Conservation (phyloP, 495 filamentous ascomycete genomes). For the Amniculicola lignicola region DNA sequence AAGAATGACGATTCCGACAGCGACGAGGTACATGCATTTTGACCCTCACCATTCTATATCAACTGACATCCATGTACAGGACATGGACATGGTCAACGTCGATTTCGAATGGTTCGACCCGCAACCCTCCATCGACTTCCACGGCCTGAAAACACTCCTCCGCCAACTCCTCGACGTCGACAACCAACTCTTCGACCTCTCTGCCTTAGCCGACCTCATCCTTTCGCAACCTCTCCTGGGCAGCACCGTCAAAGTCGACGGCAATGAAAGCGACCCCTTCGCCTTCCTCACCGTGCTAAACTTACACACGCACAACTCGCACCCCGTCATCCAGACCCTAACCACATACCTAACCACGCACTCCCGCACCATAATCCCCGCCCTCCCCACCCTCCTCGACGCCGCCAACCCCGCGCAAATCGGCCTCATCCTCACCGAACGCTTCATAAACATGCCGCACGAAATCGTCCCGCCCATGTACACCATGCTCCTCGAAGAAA, state of each 20-base stretch:
- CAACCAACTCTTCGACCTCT: conserved; percentile 77
- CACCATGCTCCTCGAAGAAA: conserved; percentile 89
- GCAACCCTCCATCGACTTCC: conserved; percentile 84
- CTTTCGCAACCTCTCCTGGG: conserved; percentile 84
- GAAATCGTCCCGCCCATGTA: conserved; percentile 96
- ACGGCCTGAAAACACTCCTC: conserved; percentile 85
- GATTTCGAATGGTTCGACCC: conserved; percentile 99
- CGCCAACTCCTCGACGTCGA: conserved; percentile 94
- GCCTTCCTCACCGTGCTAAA: conserved; percentile 92
- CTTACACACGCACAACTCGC: conserved; percentile 64
- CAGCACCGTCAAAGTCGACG: conserved; percentile 92
- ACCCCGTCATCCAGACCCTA: conserved; percentile 45
- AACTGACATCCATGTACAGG: conserved; percentile 47
- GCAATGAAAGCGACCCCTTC: conserved; percentile 90
- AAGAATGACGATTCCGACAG: conserved; percentile 29
- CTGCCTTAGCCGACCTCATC: conserved; percentile 80
- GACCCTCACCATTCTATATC: not conserved
- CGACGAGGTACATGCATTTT: conserved; percentile 20
- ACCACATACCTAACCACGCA: conserved; percentile 66
- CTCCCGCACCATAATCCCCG: conserved; percentile 54
- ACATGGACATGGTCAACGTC: conserved; percentile 86
- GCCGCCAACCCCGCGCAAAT: conserved; percentile 55
- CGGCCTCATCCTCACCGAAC: conserved; percentile 84
- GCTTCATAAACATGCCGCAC: conserved; percentile 90
- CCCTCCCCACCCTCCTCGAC: conserved; percentile 55